Evolutionary conservation across 2,329 filamentous ascomycete species (phyloP), one percentile per base, ranked within the genome.

Genomic region (Aspergillus ibericus): DNA sequence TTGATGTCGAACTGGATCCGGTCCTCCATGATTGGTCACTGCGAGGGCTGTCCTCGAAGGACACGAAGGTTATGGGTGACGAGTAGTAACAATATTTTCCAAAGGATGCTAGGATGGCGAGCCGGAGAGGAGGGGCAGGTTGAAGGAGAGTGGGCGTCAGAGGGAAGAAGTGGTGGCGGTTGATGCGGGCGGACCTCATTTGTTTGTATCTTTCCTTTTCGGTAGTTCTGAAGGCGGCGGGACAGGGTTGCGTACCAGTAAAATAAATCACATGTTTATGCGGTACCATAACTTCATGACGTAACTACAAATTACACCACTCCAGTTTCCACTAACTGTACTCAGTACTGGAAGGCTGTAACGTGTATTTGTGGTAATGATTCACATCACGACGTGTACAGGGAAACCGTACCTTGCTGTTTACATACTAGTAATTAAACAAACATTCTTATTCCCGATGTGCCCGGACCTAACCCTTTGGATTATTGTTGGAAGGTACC

Each of bases 1-100:
- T 97, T 96, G 77, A 99, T 91, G 76, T 98, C 91, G 80, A 99
- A 99, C 71, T 88, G 85, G 74, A 92, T 85, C 63, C 77, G 79
- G 64, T 81, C 80, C 68, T 83, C 83, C 80, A 90, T 90, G 71
- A 82, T 89, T 87, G 62, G 59, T 60, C 57, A 59, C 59, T 50
- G 51, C 57, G 61, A 65, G 62, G 55, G 20, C 52, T 36, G 29
- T 51, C 67, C 62, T 68, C 62, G 53, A 53, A 54, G 49, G 51
- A 59, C 52, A 29, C 49, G 53, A 60, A 35, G 20, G 15, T 40
- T 16, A 4, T n/a, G 29, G 22, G 47, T 36, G 36, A 40, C 35
- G 22, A 38, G 20, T n/a, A 12, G 38, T 4, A 32, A 40, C 35
- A 29, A n/a, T 53, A 8, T 32, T 42, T 25, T 10, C 25, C 13